A percentile compares a stretch with the other conserved stretches of the same genome.
phyloP scores from a whole-genome alignment of 768 basidiomycete species.

The Suillus subluteus region DNA sequence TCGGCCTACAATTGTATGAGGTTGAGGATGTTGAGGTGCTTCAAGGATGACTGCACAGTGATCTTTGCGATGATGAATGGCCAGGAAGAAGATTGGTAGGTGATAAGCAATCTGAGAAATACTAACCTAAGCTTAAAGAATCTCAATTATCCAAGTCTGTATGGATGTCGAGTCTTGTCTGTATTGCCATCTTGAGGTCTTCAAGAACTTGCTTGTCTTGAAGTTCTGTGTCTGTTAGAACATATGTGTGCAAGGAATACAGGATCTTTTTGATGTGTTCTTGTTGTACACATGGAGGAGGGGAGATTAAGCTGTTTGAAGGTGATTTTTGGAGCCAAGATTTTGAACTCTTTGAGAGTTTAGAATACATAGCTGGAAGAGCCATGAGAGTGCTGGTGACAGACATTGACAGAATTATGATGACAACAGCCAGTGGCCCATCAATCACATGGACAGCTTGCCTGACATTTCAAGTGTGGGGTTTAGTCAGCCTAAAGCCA shows the following conservation, averaged over 20 bases:
- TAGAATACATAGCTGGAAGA: background rate
- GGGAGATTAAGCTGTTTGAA: background rate
- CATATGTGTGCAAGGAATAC: background rate
- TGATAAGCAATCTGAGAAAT: background rate
- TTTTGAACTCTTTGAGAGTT: background rate
- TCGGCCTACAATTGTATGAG: background rate
- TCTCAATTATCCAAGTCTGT: background rate
- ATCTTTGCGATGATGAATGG: background rate
- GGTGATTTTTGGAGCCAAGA: background rate
- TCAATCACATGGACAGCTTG: background rate
- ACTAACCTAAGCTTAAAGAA: background rate
- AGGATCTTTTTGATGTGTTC: background rate
- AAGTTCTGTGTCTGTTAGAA: background rate
- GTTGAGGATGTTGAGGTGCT: background rate
- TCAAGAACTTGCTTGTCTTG: background rate
- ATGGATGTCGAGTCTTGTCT: background rate
- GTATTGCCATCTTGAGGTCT: background rate
- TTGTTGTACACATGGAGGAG: background rate
- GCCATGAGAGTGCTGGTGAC: background rate
- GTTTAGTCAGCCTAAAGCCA: background rate
- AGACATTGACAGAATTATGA: background rate
- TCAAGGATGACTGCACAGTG: background rate
- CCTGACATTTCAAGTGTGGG: background rate
- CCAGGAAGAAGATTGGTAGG: background rate
- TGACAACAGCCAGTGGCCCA: background rate